Conservation (phyloP, 2,329 filamentous ascomycete genomes). For the Trichoderma simmonsii region DNA sequence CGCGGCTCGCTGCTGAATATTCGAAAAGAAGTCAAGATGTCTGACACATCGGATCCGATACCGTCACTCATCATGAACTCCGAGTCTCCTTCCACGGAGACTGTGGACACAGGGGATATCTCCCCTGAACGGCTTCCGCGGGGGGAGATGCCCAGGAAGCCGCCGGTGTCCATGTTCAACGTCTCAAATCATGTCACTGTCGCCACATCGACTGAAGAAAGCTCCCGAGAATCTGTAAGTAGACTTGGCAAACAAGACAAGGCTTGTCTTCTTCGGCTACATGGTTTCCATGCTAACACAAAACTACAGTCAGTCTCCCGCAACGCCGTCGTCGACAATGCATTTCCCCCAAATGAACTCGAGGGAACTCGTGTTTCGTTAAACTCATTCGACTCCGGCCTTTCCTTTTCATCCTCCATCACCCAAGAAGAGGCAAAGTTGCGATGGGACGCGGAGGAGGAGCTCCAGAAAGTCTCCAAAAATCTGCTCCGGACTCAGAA, state of each 20-base stretch:
- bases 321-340: slow-evolving; percentile 29
- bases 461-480: slow-evolving; percentile 39
- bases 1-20: not conserved
- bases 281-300: not conserved
- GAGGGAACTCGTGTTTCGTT: slow-evolving; percentile 32
- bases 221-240: slow-evolving; percentile 32
- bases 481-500: slow-evolving; percentile 38
- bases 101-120: slow-evolving; percentile 8
- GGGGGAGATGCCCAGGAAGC: slow-evolving; percentile 11
- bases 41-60: not conserved
- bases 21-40: not conserved
- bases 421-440: slow-evolving; percentile 39
- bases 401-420: slow-evolving; percentile 35
- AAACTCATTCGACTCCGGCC: slow-evolving; percentile 32
- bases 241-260: not conserved
- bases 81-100: not conserved
- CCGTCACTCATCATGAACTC: not conserved
- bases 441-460: slow-evolving; percentile 40
- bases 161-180: slow-evolving; percentile 21
- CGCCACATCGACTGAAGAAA: slow-evolving; percentile 15
- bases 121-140: slow-evolving; percentile 7
- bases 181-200: not conserved
- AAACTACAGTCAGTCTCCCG: slow-evolving; percentile 33
- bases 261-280: not conserved
- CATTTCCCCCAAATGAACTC: slow-evolving; percentile 29